Base-by-base conservation (phyloP, 2,329 filamentous ascomycete species). In the Ophioceras dolichostomum region DNA sequence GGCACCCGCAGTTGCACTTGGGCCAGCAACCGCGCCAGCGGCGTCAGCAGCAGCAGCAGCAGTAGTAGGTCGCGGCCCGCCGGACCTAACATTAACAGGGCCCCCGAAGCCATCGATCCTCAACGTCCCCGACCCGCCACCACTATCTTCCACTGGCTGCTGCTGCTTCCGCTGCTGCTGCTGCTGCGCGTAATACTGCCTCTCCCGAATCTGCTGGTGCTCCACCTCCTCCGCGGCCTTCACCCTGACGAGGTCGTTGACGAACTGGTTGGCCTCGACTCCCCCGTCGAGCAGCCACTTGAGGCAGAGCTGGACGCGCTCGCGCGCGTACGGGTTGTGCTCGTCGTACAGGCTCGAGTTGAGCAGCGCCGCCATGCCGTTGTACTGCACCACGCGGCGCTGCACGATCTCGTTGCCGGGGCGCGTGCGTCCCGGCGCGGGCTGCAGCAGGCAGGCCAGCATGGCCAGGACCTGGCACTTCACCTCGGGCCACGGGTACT, bases 381-480 rank as follows among this genome's bases (percentile, higher is more conserved):
- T 83, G 49, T 89, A 76, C 34, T 78, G 73, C 32, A 93, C 75
- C 43, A 96, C 84, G 55, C 95, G 89, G 48, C 82, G 76, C 58
- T 96, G 89, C 0, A 95, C 88, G 8, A 76, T 73, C 1, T 80
- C 72, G 47, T 80, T 79, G 13, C 76, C 76, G 1, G 76, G 75
- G 16, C 71, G 71, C 41, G 63, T 69, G 39, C 69, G 65, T 5
- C 73, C 67, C 0, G 66, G 63, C 1, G 83, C 85, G 34, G 91
- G 91, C 68, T 91, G 93, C 4, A 95, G 78, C 1, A 96, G 73
- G 0, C 83, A 86, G 0, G 85, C 88, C 10, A 96, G 73, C 26
- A 95, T 91, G 36, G 91, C 79, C 10, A 96, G 82, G 30, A 93
- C 87, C 41, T 94, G 78, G 34, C 87, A 91, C 62, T 96, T 96